These are phyloP conservation scores for Glomus cerebriforme DNA, from an alignment of 192 early-diverging fungal species.

Conservation along the genomic window DNA sequence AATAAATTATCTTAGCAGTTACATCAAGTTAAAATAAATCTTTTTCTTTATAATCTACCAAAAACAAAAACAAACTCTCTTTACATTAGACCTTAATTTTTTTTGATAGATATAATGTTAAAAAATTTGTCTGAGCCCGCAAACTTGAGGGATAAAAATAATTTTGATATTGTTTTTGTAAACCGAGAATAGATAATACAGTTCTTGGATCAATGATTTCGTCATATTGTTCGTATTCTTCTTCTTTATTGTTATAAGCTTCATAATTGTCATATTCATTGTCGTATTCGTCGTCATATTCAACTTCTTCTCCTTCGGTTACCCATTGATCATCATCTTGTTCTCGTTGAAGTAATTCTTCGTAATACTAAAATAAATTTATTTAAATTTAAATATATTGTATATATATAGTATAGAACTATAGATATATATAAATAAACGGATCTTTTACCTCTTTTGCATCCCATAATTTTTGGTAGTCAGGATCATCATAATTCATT, in stretches of 20 bases:
- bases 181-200: neutral
- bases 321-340: neutral
- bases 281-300: neutral
- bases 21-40: too few species aligned
- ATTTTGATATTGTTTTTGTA: neutral
- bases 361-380: neutral
- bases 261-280: neutral
- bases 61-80: too few species aligned
- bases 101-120: neutral
- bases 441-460: neutral
- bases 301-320: neutral
- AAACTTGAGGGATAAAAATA: neutral
- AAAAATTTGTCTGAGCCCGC: neutral
- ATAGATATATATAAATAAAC: too few species aligned
- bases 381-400: too few species aligned
- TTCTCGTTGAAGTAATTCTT: neutral
- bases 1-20: too few species aligned
- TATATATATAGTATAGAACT: too few species aligned
- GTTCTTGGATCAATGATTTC: neutral
- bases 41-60: too few species aligned
- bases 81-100: neutral
- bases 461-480: neutral
- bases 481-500: conserved; percentile 6
- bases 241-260: neutral
- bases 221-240: neutral